These are phyloP conservation scores for Tolypocladium amazonense DNA, from an alignment of 2,329 filamentous ascomycete species.

Conservation along the genomic window DNA sequence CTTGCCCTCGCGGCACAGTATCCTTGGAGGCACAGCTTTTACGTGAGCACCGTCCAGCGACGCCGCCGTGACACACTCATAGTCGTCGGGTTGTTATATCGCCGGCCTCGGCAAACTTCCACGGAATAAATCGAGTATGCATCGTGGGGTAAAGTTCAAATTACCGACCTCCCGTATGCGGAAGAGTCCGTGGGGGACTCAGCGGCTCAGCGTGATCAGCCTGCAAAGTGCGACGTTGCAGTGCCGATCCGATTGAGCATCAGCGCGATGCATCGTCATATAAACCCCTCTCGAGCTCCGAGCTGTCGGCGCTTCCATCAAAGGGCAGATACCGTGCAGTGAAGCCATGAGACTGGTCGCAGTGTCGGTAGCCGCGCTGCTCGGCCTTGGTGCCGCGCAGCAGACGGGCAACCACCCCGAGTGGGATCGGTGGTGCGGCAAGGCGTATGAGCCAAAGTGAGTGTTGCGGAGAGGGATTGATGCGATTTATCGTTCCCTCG, in stretches of 20 bases:
- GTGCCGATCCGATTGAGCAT: neutral
- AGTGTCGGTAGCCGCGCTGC: neutral
- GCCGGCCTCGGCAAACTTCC: neutral
- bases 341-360: neutral
- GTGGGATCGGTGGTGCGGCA: slow-evolving; percentile 36
- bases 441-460: slow-evolving; percentile 32
- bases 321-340: neutral
- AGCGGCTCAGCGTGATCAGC: too few species aligned
- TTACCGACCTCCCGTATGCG: neutral
- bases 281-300: neutral
- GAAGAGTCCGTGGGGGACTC: neutral
- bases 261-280: neutral
- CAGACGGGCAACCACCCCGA: slow-evolving; percentile 29
- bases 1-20: neutral
- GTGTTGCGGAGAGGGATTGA: neutral
- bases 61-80: neutral
- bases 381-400: neutral
- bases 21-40: neutral
- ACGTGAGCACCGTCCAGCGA: too few species aligned
- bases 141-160: neutral
- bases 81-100: neutral
- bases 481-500: neutral
- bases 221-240: neutral
- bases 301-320: neutral
- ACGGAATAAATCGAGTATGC: neutral